phyloP scores from a whole-genome alignment of 257 asterid species.

The Forsythia suspensa region DNA sequence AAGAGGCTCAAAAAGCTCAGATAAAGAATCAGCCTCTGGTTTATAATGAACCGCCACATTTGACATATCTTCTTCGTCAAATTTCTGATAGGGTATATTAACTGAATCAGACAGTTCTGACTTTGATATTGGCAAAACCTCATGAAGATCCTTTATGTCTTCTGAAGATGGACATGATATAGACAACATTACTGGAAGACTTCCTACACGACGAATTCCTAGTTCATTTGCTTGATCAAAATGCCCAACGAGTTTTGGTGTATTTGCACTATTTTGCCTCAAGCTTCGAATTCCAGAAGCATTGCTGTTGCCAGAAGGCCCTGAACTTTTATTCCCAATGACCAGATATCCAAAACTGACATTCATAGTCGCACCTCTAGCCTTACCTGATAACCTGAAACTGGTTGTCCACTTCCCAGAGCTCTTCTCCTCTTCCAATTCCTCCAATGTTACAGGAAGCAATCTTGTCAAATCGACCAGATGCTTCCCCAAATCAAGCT shows the following conservation, averaged over 20 bases:
- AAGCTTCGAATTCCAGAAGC: conserved; percentile 30
- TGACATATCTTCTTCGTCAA: conserved; percentile 50
- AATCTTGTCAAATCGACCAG: conserved; percentile 79
- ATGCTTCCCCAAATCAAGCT: conserved; percentile 87
- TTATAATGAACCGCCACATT: conserved; percentile 34
- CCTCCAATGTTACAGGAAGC: conserved; percentile 90
- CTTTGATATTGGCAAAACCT: conserved; percentile 56
- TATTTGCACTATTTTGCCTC: conserved; percentile 41
- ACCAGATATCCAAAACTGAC: conserved; percentile 77
- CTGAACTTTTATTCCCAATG: conserved; percentile 40
- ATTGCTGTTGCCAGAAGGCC: conserved; percentile 25
- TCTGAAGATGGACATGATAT: conserved; percentile 42
- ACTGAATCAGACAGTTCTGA: conserved; percentile 62
- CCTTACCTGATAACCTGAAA: conserved; percentile 80
- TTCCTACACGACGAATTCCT: conserved; percentile 48
- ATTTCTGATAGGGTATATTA: conserved; percentile 57
- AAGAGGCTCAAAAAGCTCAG: conserved; percentile 27
- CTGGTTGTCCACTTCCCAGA: conserved; percentile 94
- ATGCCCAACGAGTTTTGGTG: conserved; percentile 25
- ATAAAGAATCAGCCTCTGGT: conserved; percentile 35
- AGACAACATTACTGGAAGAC: conserved; percentile 57
- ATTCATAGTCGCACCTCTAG: conserved; percentile 70
- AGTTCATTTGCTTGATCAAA: conserved; percentile 35
- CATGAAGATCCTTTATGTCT: conserved; percentile 78
- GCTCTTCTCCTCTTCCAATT: conserved; percentile 80